A percentile compares a stretch with the other conserved stretches of the same genome.
Evolutionary conservation across 371 early-diverging fungal genomes (phyloP).

Genomic region (Basidiobolus meristosporus): DNA sequence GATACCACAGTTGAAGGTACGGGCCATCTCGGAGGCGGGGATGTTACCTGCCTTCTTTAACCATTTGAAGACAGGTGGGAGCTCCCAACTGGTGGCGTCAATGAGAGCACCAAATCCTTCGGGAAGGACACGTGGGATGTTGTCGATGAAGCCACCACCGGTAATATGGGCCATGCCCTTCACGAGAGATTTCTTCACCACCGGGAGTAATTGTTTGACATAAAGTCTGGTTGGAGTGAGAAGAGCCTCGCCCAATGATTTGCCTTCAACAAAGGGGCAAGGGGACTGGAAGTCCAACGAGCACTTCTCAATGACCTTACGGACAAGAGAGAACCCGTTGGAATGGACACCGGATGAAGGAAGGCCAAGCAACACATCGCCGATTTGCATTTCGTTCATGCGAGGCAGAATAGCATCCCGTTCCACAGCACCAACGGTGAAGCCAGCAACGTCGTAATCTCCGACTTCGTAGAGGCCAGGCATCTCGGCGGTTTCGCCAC

Average conservation of each 20-base stretch:
- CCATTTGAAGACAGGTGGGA: slow-evolving; percentile 90
- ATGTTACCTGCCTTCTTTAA: slow-evolving; percentile 70
- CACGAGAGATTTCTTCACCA: slow-evolving; percentile 49
- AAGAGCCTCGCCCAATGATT: slow-evolving; percentile 61
- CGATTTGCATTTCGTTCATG: slow-evolving; percentile 45
- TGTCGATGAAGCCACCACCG: slow-evolving; percentile 93
- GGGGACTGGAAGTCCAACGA: slow-evolving; percentile 53
- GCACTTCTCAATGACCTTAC: slow-evolving; percentile 63
- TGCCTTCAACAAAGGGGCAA: slow-evolving; percentile 53
- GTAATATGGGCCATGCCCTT: slow-evolving; percentile 97
- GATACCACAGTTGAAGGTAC: slow-evolving; percentile 97
- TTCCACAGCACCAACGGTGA: slow-evolving; percentile 93
- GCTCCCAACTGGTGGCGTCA: slow-evolving; percentile 59
- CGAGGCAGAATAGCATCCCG: slow-evolving; percentile 72
- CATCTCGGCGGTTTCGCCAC: slow-evolving; percentile 99
- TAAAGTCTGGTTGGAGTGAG: slow-evolving; percentile 89
- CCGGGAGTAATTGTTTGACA: slow-evolving; percentile 73
- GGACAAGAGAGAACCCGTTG: slow-evolving; percentile 91
- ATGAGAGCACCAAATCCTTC: slow-evolving; percentile 48
- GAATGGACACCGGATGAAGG: slow-evolving; percentile 90
- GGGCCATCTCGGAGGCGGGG: slow-evolving; percentile 60
- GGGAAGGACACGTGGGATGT: slow-evolving; percentile 91
- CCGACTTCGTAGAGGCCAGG: slow-evolving; percentile 65
- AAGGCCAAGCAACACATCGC: slow-evolving; percentile 78
- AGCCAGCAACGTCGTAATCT: slow-evolving; percentile 92